Base-by-base conservation (phyloP, 2,329 filamentous ascomycete genomes). In the Penicillium sp. region DNA sequence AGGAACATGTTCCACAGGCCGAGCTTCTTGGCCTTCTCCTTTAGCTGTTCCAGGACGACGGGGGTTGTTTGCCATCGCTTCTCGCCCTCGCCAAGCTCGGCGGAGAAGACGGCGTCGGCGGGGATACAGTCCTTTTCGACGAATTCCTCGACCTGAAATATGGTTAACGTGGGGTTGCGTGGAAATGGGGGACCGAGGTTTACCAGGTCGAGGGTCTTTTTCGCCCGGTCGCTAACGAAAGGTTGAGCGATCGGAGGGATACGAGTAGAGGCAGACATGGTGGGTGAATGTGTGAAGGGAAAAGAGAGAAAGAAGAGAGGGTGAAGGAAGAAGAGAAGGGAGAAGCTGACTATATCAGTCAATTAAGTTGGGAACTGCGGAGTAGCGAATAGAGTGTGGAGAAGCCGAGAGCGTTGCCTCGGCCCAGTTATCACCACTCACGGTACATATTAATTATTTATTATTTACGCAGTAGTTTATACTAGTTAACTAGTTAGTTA, bases 1-100 rank as follows among this genome's bases (percentile, higher is more conserved):
- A 98, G 73, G 77, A 98, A 98, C 85, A 98, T 86, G 73, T 98
- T 98, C 93, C 93, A 98, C 37, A 98, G 77, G 1, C 91, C 93
- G 22, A 95, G 79, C 59, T 85, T 78, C 64, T 78, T 80, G 36
- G 91, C 93, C 69, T 89, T 87, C 55, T 73, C 75, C 79, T 97
- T 97, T 60, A 98, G 79, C 45, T 93, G 85, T 58, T 98, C 93
- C 51, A 98, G 80, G 60, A 97, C 78, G 34, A 77, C 67, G 0
- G 93, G 91, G 67, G 94, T 86, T 31, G 77, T 72, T 56, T 85
- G 79, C 86, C 91, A 97, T 75, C 91, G 82, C 52, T 80, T 73
- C 40, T 84, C 77, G 53, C 87, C 88, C 49, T 83, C 71, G 59
- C 89, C 89, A 44, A 94, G 77, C 71, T 94, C 87, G 58, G 89